Conservation (phyloP, 2,329 filamentous ascomycete species). For the Gremmenia infestans region DNA sequence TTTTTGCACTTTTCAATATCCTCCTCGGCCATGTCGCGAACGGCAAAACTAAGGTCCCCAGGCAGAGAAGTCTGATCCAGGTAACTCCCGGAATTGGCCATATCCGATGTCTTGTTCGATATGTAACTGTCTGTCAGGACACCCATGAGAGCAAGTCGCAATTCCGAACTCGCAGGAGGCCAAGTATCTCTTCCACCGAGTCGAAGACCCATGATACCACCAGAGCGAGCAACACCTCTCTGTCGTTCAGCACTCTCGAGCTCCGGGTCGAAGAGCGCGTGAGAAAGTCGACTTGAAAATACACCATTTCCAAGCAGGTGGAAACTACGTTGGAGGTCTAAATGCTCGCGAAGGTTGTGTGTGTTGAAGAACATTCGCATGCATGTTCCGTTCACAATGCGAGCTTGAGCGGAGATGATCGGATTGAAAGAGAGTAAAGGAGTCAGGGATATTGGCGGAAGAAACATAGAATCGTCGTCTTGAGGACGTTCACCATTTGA, state of each 20-base stretch:
- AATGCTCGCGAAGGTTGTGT: constrained; percentile 66
- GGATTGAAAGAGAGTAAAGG: constrained; percentile 73
- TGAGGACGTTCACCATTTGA: neutral
- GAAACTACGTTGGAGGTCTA: constrained; percentile 72
- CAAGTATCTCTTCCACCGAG: constrained; percentile 77
- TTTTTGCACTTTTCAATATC: constrained; percentile 83
- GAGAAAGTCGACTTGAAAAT: constrained; percentile 74
- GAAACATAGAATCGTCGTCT: constrained; percentile 21
- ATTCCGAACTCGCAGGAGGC: constrained; percentile 90
- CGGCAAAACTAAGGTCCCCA: constrained; percentile 73
- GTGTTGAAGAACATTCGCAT: constrained; percentile 71
- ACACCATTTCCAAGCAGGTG: constrained; percentile 80
- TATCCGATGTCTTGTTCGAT: constrained; percentile 17
- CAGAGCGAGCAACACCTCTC: constrained; percentile 61
- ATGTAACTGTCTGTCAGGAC: constrained; percentile 72
- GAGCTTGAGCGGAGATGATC: constrained; percentile 67
- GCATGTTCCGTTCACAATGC: constrained; percentile 71
- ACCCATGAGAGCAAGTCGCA: constrained; percentile 84
- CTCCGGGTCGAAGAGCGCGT: constrained; percentile 80
- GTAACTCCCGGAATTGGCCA: constrained; percentile 29
- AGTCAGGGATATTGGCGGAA: constrained; percentile 39
- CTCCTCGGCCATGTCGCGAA: constrained; percentile 71
- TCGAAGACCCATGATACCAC: constrained; percentile 74
- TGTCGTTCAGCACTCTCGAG: constrained; percentile 73
- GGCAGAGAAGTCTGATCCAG: constrained; percentile 45